Evolutionary conservation across 768 basidiomycete species (phyloP).

Genomic region (Mycena chlorophos): DNA sequence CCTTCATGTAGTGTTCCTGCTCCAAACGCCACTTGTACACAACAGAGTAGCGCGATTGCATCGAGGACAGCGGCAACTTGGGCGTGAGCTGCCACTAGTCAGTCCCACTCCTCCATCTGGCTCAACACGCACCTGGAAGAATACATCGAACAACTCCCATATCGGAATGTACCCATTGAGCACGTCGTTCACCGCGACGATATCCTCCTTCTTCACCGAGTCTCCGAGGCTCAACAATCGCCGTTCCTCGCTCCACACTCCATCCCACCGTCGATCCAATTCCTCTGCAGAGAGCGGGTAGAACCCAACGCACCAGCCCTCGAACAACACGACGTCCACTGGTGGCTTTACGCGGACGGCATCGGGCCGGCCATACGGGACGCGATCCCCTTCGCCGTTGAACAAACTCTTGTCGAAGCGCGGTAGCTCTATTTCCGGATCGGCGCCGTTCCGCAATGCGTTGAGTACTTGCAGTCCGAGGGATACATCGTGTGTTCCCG

Average conservation of each 20-base stretch:
- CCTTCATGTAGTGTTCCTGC: conserved; percentile 90
- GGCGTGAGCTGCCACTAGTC: conserved; percentile 27
- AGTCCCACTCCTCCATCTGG: not conserved
- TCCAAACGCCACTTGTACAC: conserved; percentile 88
- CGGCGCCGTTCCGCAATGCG: conserved; percentile 47
- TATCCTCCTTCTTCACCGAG: conserved; percentile 46
- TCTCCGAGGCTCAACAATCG: conserved; percentile 36
- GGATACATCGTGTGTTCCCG: conserved; percentile 85
- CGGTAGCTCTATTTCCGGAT: conserved; percentile 66
- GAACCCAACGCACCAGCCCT: conserved; percentile 97
- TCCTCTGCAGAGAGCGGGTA: conserved; percentile 54
- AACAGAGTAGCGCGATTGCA: conserved; percentile 38
- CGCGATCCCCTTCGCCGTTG: conserved; percentile 82
- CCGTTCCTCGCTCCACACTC: conserved; percentile 42
- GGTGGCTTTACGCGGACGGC: conserved; percentile 40
- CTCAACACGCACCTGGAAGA: conserved; percentile 63
- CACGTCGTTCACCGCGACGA: conserved; percentile 62
- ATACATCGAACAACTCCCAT: conserved; percentile 72
- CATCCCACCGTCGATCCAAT: conserved; percentile 56
- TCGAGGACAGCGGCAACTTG: conserved; percentile 29
- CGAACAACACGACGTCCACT: conserved; percentile 82
- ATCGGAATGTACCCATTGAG: conserved; percentile 61
- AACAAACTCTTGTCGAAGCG: conserved; percentile 86
- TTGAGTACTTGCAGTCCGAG: conserved; percentile 59
- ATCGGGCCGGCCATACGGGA: conserved; percentile 43